A percentile compares a stretch with the other conserved stretches of the same genome.
Conservation (phyloP, 176 grass and related monocot species). For the Aegilops speltoides region DNA sequence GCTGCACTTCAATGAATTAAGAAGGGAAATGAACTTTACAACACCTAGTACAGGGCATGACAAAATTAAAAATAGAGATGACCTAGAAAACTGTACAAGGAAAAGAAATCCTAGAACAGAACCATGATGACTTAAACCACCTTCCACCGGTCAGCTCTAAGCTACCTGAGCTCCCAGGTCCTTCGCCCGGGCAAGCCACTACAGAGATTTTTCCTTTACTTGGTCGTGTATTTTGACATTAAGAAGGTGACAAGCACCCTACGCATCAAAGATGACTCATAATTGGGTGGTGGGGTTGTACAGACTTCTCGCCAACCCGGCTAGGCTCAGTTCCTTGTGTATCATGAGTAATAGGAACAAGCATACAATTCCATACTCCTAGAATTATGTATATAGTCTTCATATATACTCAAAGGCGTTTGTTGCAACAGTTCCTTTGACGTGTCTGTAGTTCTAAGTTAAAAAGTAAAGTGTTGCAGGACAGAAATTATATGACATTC, state of each 20-base stretch:
- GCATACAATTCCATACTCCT: background rate
- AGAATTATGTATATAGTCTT: background rate
- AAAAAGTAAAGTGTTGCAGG: background rate
- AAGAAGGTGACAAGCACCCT: background rate
- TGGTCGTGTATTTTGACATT: background rate
- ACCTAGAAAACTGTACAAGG: background rate
- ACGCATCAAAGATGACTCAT: background rate
- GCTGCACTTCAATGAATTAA: background rate
- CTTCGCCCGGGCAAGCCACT: background rate
- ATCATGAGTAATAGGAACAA: constrained; percentile 7
- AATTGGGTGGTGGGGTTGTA: background rate
- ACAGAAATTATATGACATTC: background rate
- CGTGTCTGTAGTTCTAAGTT: background rate
- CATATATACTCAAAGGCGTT: background rate
- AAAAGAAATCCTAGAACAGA: background rate
- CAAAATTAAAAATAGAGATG: background rate
- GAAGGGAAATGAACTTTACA: background rate
- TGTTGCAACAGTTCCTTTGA: background rate
- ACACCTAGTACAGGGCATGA: background rate
- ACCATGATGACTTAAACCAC: background rate
- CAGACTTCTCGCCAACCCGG: background rate
- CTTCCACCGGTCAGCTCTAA: background rate
- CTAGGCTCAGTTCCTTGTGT: background rate
- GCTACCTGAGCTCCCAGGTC: background rate
- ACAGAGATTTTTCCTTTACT: background rate